Conservation (phyloP, 345 rosid species). For the Limnanthes douglasii region DNA sequence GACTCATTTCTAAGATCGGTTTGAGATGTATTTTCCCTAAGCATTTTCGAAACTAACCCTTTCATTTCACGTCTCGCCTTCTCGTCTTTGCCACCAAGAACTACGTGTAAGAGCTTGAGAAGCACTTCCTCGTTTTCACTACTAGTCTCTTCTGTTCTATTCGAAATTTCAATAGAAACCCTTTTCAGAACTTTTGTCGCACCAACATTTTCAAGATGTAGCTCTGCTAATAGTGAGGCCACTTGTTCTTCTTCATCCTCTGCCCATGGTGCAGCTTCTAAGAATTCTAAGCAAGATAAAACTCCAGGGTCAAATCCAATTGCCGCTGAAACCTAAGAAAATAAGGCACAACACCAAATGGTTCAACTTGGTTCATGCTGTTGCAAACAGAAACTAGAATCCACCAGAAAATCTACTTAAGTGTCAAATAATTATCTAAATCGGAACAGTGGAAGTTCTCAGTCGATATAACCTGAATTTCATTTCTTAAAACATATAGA, state of each 20-base stretch:
- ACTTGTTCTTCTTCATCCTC: constrained; percentile 96
- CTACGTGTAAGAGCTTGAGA: constrained; percentile 73
- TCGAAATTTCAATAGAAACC: no score
- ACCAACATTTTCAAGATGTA: constrained; percentile 81
- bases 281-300: constrained; percentile 80
- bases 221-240: constrained; percentile 68
- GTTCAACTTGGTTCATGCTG: no score
- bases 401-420: no score
- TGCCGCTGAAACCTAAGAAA: constrained; percentile 80
- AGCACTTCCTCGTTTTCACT: constrained; percentile 50
- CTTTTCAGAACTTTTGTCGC: constrained; percentile 91
- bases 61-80: constrained; percentile 99
- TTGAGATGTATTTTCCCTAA: constrained; percentile 92
- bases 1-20: constrained; percentile 84
- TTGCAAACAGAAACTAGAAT: no score
- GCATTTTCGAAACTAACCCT: constrained; percentile 85
- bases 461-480: no score
- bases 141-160: constrained; percentile 29
- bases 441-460: no score
- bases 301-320: constrained; percentile 97
- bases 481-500: no score
- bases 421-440: no score
- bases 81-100: constrained; percentile 94
- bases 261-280: constrained; percentile 99
- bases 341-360: no score